phyloP scores from a whole-genome alignment of 2,329 filamentous ascomycete species.

The Akanthomyces uredinophilus region DNA sequence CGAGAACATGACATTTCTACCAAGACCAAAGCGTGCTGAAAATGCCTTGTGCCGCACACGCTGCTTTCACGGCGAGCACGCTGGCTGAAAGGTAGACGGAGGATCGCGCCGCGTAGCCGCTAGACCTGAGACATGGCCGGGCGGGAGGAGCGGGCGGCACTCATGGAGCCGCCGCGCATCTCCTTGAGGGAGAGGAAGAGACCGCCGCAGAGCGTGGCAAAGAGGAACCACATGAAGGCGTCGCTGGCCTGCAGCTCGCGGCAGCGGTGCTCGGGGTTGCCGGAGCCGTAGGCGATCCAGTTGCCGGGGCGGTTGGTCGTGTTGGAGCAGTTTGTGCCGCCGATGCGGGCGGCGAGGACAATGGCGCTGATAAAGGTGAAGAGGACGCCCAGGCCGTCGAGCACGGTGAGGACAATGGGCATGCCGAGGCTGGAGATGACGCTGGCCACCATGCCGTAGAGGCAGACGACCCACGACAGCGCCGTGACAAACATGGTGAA shows the following conservation, averaged over 20 bases:
- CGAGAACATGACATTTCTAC: background rate
- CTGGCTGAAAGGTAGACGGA: background rate
- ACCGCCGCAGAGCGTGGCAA: constrained; percentile 53
- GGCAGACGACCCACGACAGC: constrained; percentile 58
- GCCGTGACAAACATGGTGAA: constrained; percentile 66
- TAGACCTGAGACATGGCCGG: constrained; percentile 54
- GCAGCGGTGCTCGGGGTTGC: constrained; percentile 59
- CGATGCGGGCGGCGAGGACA: constrained; percentile 64
- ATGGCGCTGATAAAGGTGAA: constrained; percentile 68
- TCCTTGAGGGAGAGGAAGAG: constrained; percentile 51
- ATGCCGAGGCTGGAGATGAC: constrained; percentile 49
- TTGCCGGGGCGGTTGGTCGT: constrained; percentile 32
- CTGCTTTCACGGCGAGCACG: background rate
- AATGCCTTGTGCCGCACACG: background rate
- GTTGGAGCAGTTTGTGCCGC: constrained; percentile 63
- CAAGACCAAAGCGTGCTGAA: background rate
- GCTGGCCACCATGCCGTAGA: constrained; percentile 56
- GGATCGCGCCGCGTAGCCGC: constrained; percentile 4
- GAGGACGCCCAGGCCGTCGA: constrained; percentile 56
- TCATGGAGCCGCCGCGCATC: constrained; percentile 40
- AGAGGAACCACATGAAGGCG: constrained; percentile 77
- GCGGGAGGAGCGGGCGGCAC: constrained; percentile 37
- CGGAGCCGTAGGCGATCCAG: constrained; percentile 59
- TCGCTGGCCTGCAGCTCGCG: constrained; percentile 68
- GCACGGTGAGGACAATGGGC: constrained; percentile 46